These are phyloP conservation scores for Pythium vanterpoolii DNA, from an alignment of 352 stramenopile species.

Conservation along the genomic window DNA sequence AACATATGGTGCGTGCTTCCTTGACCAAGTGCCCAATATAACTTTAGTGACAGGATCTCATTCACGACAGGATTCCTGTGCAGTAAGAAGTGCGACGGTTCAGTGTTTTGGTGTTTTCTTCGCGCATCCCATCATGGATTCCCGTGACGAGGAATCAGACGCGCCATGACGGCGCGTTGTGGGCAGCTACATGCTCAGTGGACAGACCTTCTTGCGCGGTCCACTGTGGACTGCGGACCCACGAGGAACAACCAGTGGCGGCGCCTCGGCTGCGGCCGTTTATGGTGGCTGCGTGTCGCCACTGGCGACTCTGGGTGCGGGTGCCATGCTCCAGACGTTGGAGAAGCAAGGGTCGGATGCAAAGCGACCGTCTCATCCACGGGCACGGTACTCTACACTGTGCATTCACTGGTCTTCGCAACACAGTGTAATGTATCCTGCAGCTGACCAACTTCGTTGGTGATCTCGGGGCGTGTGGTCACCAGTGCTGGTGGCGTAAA, in stretches of 20 bases:
- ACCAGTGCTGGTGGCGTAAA: background rate
- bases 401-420: background rate
- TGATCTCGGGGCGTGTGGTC: background rate
- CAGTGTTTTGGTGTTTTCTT: too few relatives aligned
- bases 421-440: background rate
- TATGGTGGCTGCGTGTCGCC: too few relatives aligned
- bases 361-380: background rate
- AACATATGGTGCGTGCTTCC: background rate
- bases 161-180: background rate
- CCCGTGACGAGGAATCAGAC: background rate
- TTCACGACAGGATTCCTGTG: background rate
- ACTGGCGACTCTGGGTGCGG: background rate
- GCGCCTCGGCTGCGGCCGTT: too few relatives aligned
- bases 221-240: too few relatives aligned
- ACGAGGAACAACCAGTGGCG: too few relatives aligned
- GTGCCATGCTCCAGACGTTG: too few relatives aligned
- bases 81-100: conserved; percentile 2
- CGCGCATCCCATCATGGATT: too few relatives aligned
- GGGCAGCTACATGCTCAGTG: background rate
- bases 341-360: background rate
- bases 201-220: too few relatives aligned
- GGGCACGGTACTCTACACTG: background rate
- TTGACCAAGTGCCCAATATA: background rate
- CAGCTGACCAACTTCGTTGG: background rate
- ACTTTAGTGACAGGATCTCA: background rate